A percentile compares a stretch with the other conserved stretches of the same genome.
phyloP scores from a whole-genome alignment of 345 rosid genomes.

The Linum lewisii region DNA sequence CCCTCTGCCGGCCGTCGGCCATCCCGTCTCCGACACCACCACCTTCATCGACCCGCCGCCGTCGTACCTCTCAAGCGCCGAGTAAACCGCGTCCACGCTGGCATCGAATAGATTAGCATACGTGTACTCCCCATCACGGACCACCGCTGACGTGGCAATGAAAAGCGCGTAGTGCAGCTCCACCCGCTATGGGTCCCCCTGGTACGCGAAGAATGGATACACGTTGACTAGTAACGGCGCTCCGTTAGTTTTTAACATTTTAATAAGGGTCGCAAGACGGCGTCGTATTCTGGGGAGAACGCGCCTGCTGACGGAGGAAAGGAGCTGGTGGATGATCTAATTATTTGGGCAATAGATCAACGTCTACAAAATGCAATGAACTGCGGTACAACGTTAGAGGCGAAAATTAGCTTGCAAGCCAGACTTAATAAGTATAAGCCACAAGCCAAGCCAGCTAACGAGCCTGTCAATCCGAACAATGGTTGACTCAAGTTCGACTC shows the following conservation, averaged over 20 bases:
- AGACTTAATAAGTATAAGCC: too few relatives aligned
- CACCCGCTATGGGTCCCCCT: neutral
- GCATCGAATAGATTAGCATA: constrained; percentile 19
- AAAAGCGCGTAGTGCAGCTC: constrained; percentile 15
- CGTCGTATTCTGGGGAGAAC: constrained; percentile 2
- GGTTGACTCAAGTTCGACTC: too few relatives aligned
- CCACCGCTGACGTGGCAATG: neutral
- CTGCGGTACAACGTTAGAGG: too few relatives aligned
- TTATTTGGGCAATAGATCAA: too few relatives aligned
- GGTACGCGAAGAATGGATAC: constrained; percentile 16
- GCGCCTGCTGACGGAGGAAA: constrained; percentile 13
- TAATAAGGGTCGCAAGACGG: neutral
- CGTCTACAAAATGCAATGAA: too few relatives aligned
- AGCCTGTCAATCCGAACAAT: too few relatives aligned
- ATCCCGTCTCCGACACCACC: constrained; percentile 32
- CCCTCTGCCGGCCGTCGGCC: constrained; percentile 36
- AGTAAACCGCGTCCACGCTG: constrained; percentile 12
- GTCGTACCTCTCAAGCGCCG: constrained; percentile 23
- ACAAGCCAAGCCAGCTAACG: too few relatives aligned
- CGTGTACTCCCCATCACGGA: constrained; percentile 8
- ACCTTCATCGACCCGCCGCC: constrained; percentile 1
- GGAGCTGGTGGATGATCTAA: constrained; percentile 5
- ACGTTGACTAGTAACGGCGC: constrained; percentile 18
- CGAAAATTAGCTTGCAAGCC: too few relatives aligned
- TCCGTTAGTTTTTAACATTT: neutral